Conservation (phyloP, 305 asterid genomes). For the Salvia sclarea region DNA sequence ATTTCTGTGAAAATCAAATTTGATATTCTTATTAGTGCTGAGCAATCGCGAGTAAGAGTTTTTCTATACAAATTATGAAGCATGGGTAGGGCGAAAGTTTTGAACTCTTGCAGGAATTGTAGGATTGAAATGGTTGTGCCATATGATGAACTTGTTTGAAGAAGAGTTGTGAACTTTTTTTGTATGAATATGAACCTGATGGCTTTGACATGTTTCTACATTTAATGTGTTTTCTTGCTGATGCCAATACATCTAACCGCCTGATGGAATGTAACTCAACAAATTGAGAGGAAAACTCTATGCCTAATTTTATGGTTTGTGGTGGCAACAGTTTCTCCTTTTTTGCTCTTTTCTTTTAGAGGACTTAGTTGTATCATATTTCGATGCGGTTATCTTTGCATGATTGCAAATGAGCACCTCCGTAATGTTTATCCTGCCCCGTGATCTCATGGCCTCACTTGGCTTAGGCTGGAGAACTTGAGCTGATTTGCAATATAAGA, state of each 20-base stretch:
- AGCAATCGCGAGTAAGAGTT: conserved; percentile 5
- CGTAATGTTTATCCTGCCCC: background rate
- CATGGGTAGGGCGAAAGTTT: background rate
- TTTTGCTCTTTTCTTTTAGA: background rate
- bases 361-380: background rate
- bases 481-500: background rate
- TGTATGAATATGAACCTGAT: background rate
- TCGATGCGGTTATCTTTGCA: background rate
- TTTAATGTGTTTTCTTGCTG: background rate
- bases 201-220: background rate
- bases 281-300: background rate
- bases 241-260: too few relatives aligned
- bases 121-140: background rate
- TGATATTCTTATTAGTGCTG: conserved; percentile 3
- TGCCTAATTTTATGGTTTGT: background rate
- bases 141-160: conserved; percentile 15
- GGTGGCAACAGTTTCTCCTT: background rate
- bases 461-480: conserved; percentile 1
- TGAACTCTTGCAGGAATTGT: background rate
- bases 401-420: conserved; percentile 1
- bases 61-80: conserved; percentile 14
- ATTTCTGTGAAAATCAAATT: background rate
- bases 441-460: background rate
- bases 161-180: background rate
- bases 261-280: background rate